Evolutionary conservation across 768 basidiomycete species (phyloP), one percentile per base, ranked within the genome.

Genomic region (Lactarius evosmus): DNA sequence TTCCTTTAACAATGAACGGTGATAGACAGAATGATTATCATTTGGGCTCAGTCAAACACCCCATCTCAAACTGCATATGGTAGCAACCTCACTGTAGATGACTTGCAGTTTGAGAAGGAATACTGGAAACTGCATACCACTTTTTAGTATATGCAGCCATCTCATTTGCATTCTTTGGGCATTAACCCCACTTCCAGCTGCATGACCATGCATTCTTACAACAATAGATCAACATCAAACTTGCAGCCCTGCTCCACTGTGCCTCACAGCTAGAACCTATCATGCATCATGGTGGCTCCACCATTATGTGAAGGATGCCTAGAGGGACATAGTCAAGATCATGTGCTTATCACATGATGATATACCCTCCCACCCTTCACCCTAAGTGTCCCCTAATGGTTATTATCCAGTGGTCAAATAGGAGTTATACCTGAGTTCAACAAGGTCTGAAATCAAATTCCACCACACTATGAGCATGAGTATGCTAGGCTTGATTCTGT

Each of bases 21-120:
- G 25, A 30, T 30, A 97, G 96, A 99, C 77, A 96, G 97, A 14
- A 95, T 95, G 88, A 87, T 99, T 65, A 92, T 98, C 55, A 85
- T 99, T 17, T 99, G 97, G 97, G 87, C 91, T 0, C 92, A 86
- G 9, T 88, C 90, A 4, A 83, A 86, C 27, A 84, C 82, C 34
- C 88, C 93, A 0, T 86, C 87, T 58, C 75, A 84, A 2, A 81
- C 78, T 49, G 83, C 85, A 16, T 96, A 93, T 73, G 94, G 94
- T 19, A 90, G 87, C 69, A 93, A 94, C 72, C 77, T 88, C 52
- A 83, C 77, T 56, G 75, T 84, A 0, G 94, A 93, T 62, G 95
- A 97, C 67, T 67, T 89, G 32, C 88, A 89, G 71, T 85, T 88
- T 67, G 96, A 97, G 75, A 96, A 93, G 75, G 97, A 99, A 72